Evolutionary conservation across 1,284 basidiomycete genomes (phyloP).

Genomic region (Meripilus lineatus): DNA sequence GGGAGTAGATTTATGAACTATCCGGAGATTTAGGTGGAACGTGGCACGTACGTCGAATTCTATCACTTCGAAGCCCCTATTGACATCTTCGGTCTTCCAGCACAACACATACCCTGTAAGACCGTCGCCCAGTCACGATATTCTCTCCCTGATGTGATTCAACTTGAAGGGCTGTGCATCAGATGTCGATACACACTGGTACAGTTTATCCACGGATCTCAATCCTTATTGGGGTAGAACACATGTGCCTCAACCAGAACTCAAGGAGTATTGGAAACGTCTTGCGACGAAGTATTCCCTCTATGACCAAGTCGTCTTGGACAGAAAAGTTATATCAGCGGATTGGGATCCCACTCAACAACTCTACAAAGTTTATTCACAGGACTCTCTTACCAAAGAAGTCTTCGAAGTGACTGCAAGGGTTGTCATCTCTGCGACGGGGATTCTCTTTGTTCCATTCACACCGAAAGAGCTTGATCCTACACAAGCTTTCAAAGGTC

Average conservation of each 20-base stretch:
- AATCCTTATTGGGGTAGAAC: conserved; percentile 28
- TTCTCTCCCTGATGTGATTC: background rate
- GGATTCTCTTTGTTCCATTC: conserved; percentile 35
- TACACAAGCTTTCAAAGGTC: conserved; percentile 36
- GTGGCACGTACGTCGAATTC: conserved; percentile 25
- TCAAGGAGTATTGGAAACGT: conserved; percentile 26
- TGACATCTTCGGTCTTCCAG: conserved; percentile 10
- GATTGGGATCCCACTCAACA: conserved; percentile 35
- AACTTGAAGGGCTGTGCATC: conserved; percentile 18
- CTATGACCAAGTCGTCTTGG: conserved; percentile 20
- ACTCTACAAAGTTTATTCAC: conserved; percentile 27
- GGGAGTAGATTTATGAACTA: conserved; percentile 29
- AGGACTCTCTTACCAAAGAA: background rate
- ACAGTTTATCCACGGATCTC: conserved; percentile 26
- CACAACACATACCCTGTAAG: conserved; percentile 26
- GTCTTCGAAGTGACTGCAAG: conserved; percentile 23
- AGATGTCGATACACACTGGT: conserved; percentile 27
- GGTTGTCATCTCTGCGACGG: conserved; percentile 41
- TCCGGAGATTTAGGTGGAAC: conserved; percentile 29
- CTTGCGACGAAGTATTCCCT: conserved; percentile 23
- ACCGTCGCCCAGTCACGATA: background rate
- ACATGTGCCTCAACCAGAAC: conserved; percentile 27
- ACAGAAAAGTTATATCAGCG: conserved; percentile 32
- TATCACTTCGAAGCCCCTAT: background rate
- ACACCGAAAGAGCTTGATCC: conserved; percentile 34